Evolutionary conservation across 2,329 filamentous ascomycete genomes (phyloP).

Genomic region (Colletotrichum nymphaeae): DNA sequence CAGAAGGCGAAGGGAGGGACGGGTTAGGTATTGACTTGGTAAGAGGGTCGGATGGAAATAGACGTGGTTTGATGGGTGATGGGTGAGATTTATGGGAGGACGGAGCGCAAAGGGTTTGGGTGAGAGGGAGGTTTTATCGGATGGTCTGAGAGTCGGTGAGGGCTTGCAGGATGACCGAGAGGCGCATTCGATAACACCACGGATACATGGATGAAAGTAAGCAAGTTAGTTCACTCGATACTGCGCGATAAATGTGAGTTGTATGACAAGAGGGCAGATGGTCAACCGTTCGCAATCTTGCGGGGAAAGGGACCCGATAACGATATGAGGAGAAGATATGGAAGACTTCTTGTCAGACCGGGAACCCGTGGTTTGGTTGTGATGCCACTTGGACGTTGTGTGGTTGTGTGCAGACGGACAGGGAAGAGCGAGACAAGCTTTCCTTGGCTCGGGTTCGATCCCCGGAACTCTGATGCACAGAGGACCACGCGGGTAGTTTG

Average conservation of each 20-base stretch:
- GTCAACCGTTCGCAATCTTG: neutral
- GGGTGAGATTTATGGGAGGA: neutral
- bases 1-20: neutral
- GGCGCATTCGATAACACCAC: neutral
- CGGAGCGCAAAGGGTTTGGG: neutral
- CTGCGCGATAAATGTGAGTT: neutral
- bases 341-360: neutral
- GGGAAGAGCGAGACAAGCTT: slow-evolving; percentile 17
- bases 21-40: neutral
- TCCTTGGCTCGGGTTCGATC: slow-evolving; percentile 13
- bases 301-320: neutral
- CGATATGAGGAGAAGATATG: neutral
- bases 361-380: neutral
- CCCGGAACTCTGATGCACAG: slow-evolving; percentile 15
- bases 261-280: neutral
- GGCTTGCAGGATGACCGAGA: neutral
- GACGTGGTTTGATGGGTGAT: slow-evolving; percentile 3
- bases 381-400: slow-evolving; percentile 24
- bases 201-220: neutral
- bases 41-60: neutral
- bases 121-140: slow-evolving; percentile 1
- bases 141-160: slow-evolving; percentile 25
- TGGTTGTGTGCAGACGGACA: slow-evolving; percentile 13
- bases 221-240: neutral
- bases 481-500: neutral